Base-by-base conservation (phyloP, 176 grass and related monocot genomes). In the Aegilops longissima region DNA sequence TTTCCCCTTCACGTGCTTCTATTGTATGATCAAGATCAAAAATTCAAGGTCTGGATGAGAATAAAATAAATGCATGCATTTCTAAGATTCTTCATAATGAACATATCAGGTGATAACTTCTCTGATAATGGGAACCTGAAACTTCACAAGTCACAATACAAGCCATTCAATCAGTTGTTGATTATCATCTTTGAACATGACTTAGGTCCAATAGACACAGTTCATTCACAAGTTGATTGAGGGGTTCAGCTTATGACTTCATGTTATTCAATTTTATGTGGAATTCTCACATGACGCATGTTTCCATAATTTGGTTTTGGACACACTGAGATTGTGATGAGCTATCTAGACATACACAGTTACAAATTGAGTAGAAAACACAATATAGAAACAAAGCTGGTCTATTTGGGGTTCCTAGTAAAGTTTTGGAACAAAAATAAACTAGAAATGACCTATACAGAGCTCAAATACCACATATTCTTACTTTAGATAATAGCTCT, bases 401-500 rank as follows among this genome's bases (percentile, higher is more conserved):
- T 20, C 0, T 13, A 66, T 66, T 42, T 39, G 25, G 3, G 2
- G 16, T 17, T 40, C 40, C 5, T 20, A 76, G 35, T 33, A 76
- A 77, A 56, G 18, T 7, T 36, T 25, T 84, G n/a, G 30, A 27
- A 12, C 24, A 71, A 76, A 62, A 76, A 36, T 69, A 52, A 71
- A 42, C 64, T 27, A 77, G 18, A 56, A 88, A 88, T 64, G 49
- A 39, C n/a, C 36, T 67, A 42, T 27, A 38, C 30, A 66, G 3
- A 35, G 35, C 61, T 84, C 39, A 44, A 81, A 87, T 54, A 78
- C 27, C 20, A 80, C 20, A 47, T 75, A 79, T 9, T 31, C 87
- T 89, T 93, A 99, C 97, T 92, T 99, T 99, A 66, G 97, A 89
- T 66, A 99, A 77, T 29, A 99, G 87, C 76, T 99, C 97, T 91